These are phyloP conservation scores for Podila verticillata DNA, from an alignment of 192 early-diverging fungal species.

Conservation along the genomic window DNA sequence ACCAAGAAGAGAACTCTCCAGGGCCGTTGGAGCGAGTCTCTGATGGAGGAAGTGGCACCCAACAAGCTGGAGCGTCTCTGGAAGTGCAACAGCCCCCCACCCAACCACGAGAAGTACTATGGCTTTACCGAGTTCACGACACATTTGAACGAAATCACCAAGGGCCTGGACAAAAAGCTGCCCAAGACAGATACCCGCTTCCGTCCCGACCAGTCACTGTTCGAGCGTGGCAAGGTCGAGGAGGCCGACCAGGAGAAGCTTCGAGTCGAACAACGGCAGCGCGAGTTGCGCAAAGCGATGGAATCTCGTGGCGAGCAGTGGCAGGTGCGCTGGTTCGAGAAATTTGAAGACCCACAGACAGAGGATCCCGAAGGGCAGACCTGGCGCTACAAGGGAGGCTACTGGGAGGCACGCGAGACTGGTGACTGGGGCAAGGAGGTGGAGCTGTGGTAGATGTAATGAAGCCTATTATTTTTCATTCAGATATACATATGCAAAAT, in stretches of 20 bases:
- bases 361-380: constrained; percentile 62
- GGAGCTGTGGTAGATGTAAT: constrained; percentile 22
- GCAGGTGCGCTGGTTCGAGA: constrained; percentile 85
- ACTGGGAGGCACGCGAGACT: constrained; percentile 78
- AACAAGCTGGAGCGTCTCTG: constrained; percentile 83
- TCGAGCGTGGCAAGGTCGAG: constrained; percentile 83
- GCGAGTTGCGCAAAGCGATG: constrained; percentile 79
- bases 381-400: constrained; percentile 90
- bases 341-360: constrained; percentile 55
- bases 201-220: constrained; percentile 91
- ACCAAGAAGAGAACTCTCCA: constrained; percentile 61
- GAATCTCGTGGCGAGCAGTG: constrained; percentile 71
- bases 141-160: constrained; percentile 89
- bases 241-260: constrained; percentile 88
- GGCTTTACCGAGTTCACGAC: constrained; percentile 90
- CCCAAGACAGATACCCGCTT: constrained; percentile 95
- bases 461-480: no score
- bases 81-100: constrained; percentile 76
- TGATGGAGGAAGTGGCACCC: constrained; percentile 66
- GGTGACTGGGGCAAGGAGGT: constrained; percentile 47
- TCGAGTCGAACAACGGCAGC: constrained; percentile 89
- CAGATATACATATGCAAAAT: no score
- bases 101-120: constrained; percentile 84
- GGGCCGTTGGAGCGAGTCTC: constrained; percentile 74
- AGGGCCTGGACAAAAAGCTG: constrained; percentile 65